Percentiles rank a stretch among this genome's conserved stretches.
These are phyloP conservation scores for Bidens hawaiensis DNA, from an alignment of 140 eudicot species.

Conservation along the genomic window DNA sequence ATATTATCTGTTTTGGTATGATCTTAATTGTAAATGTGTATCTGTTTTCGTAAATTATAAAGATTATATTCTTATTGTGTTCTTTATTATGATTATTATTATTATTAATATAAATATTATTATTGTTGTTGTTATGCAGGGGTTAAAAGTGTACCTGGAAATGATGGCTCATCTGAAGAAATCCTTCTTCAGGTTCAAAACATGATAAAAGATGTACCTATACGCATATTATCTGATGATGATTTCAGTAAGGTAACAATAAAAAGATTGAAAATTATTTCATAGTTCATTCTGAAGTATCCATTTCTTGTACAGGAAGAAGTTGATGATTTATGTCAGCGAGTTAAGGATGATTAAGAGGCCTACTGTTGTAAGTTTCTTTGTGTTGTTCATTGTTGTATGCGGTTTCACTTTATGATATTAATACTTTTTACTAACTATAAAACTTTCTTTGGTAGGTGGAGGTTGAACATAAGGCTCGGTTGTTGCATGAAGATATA, in stretches of 20 bases:
- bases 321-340: conserved; percentile 54
- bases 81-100: too few relatives aligned
- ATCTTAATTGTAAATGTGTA: too few relatives aligned
- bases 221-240: conserved; percentile 59
- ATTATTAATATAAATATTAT: too few relatives aligned
- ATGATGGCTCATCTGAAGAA: conserved; percentile 25
- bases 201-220: conserved; percentile 40
- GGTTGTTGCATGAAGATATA: conserved; percentile 58
- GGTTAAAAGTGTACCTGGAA: too few relatives aligned
- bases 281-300: too few relatives aligned
- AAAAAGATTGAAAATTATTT: too few relatives aligned
- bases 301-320: conserved; percentile 54
- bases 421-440: neutral
- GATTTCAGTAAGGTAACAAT: conserved; percentile 75
- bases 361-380: conserved; percentile 67
- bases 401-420: neutral
- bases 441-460: conserved; percentile 37
- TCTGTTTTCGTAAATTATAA: too few relatives aligned
- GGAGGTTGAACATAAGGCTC: conserved; percentile 56
- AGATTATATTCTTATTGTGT: too few relatives aligned
- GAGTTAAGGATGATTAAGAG: conserved; percentile 65
- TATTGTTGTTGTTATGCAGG: conserved; percentile 33
- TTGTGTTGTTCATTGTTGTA: neutral
- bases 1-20: too few relatives aligned
- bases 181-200: conserved; percentile 52